phyloP scores from a whole-genome alignment of 2,329 filamentous ascomycete genomes.

The Dothistroma pini region DNA sequence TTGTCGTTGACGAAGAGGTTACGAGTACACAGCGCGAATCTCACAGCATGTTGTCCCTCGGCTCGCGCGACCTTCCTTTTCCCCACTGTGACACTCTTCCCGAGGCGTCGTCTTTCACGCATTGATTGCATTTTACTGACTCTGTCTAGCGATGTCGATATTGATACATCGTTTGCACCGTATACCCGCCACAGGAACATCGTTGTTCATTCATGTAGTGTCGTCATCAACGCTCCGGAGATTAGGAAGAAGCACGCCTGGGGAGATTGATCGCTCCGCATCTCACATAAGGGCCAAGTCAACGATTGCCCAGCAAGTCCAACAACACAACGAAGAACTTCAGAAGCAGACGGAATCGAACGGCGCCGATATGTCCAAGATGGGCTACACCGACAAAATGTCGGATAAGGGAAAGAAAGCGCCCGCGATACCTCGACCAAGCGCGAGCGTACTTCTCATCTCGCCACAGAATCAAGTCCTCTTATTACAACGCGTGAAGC shows the following conservation, averaged over 20 bases:
- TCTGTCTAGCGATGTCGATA: not conserved
- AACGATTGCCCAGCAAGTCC: slow-evolving; percentile 2
- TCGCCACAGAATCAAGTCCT: slow-evolving; percentile 85
- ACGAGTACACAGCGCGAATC: no score
- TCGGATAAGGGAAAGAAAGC: slow-evolving; percentile 35
- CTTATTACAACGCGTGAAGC: slow-evolving; percentile 78
- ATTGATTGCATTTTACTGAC: not conserved
- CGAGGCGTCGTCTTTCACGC: not conserved
- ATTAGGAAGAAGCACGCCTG: no score
- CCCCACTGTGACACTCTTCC: not conserved
- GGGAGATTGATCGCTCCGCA: no score
- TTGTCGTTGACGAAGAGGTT: no score
- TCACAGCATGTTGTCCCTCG: not conserved
- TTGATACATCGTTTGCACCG: not conserved
- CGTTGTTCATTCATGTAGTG: no score
- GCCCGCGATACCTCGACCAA: slow-evolving; percentile 55
- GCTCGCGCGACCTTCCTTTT: not conserved
- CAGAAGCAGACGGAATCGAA: slow-evolving; percentile 2
- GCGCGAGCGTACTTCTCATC: slow-evolving; percentile 73
- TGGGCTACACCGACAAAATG: slow-evolving; percentile 11
- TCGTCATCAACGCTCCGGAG: no score
- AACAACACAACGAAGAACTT: slow-evolving; percentile 8
- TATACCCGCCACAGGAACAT: no score
- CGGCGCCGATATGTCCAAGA: slow-evolving; percentile 12
- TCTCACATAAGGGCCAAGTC: not conserved